Evolutionary conservation across 1,284 basidiomycete species (phyloP).

Genomic region (Pulveroboletus sp.): DNA sequence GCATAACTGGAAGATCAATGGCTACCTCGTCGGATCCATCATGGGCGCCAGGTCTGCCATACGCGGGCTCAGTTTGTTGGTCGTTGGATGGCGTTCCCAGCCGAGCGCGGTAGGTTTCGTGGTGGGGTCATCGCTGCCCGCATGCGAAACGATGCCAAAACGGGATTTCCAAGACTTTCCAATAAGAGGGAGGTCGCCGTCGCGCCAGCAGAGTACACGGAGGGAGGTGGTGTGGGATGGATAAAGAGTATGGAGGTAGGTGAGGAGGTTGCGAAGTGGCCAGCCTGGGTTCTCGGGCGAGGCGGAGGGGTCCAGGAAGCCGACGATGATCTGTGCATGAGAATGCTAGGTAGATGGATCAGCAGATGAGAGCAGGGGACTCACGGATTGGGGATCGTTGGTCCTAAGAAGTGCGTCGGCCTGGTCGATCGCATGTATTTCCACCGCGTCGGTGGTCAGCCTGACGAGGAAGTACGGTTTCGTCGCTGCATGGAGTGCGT

Average conservation of each 20-base stretch:
- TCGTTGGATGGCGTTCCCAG: slow-evolving; percentile 86
- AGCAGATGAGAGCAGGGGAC: slow-evolving; percentile 9
- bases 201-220: slow-evolving; percentile 76
- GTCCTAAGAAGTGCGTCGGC: slow-evolving; percentile 10
- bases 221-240: slow-evolving; percentile 47
- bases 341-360: neutral
- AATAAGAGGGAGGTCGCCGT: slow-evolving; percentile 44
- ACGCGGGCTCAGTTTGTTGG: slow-evolving; percentile 84
- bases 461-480: slow-evolving; percentile 62
- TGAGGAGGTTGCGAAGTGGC: slow-evolving; percentile 90
- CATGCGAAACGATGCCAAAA: slow-evolving; percentile 47
- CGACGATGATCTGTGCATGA: slow-evolving; percentile 52
- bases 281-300: slow-evolving; percentile 81
- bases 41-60: slow-evolving; percentile 90
- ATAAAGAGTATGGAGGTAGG: slow-evolving; percentile 65
- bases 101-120: slow-evolving; percentile 71
- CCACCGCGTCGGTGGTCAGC: slow-evolving; percentile 28
- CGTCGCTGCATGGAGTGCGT: slow-evolving; percentile 40
- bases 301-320: slow-evolving; percentile 88
- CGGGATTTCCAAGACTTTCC: slow-evolving; percentile 56
- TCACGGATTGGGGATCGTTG: slow-evolving; percentile 38
- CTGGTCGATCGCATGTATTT: slow-evolving; percentile 52
- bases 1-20: neutral
- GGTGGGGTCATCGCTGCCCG: slow-evolving; percentile 12
- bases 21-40: slow-evolving; percentile 85